phyloP scores from a whole-genome alignment of 495 filamentous ascomycete species.

The Penicillium malachiteum region DNA sequence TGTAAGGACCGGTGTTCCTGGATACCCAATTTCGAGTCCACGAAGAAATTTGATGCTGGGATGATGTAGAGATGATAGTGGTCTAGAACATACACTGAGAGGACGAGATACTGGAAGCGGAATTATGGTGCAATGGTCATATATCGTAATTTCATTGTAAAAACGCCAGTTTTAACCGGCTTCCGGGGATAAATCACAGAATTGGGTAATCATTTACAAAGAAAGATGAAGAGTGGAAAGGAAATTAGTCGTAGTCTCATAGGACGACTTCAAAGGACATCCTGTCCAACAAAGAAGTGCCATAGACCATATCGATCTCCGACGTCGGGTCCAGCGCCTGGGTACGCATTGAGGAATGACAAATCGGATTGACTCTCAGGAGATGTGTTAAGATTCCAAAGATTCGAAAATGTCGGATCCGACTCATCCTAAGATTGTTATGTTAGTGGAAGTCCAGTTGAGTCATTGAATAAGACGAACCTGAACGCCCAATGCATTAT shows the following conservation, averaged over 20 bases:
- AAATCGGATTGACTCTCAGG: conserved; percentile 3
- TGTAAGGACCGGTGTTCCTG: background rate
- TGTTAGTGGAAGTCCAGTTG: background rate
- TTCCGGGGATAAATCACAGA: no score
- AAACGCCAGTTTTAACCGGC: no score
- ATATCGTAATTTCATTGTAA: background rate
- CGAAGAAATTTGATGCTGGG: no score
- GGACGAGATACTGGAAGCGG: no score
- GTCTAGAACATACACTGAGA: no score
- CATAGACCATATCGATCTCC: background rate
- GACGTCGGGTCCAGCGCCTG: background rate
- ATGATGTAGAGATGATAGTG: no score
- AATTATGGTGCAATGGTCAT: background rate
- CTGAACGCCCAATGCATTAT: background rate
- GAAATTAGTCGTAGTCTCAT: background rate
- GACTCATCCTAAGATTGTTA: background rate
- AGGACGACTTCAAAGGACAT: background rate
- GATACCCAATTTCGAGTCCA: background rate
- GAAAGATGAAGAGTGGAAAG: background rate
- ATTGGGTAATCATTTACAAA: background rate
- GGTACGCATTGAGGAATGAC: background rate
- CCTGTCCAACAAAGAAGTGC: conserved; percentile 3
- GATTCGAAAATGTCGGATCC: background rate
- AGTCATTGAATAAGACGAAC: background rate
- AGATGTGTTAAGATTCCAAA: background rate